Evolutionary conservation across 192 early-diverging fungal species (phyloP), one percentile per base, ranked within the genome.

Genomic region (Podochytrium sp.): DNA sequence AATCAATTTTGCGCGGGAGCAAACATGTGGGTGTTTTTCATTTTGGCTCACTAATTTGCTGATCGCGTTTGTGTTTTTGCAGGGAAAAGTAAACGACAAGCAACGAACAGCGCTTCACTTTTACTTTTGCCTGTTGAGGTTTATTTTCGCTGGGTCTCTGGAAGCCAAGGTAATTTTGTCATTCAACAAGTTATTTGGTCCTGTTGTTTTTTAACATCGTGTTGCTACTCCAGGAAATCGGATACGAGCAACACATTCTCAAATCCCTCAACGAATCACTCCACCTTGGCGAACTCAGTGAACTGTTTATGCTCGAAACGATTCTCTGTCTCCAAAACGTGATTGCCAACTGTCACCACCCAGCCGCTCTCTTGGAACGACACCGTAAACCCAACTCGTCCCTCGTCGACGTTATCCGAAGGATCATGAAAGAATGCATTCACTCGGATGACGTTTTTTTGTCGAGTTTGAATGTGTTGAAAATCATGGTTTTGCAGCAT

Each of bases 301-400:
- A 74, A 1, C 58, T 34, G 14, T 49, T 77, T 16, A 14, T 74
- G 6, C 39, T 72, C 3, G 81, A 82, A 57, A 63, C 56, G 16
- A 58, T 83, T 10, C 38, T 33, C 1, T 78, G 79, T 63, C n/a
- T 83, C 43, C 65, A 69, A 6, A 83, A 83, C 62, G 32, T 77
- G 18, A 27, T 83, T 42, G 63, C 76, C 25, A 70, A 78, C 34
- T 71, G 53, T 57, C 43, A 57, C 34, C n/a, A 35, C 7, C 57
- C 75, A n/a, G 64, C 73, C 37, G n/a, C 65, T 1, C 38, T 61
- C n/a, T 18, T 77, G 56, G 57, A 66, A 20, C 41, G 67, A 10
- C 25, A 25, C 27, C 14, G 5, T 14, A 33, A 20, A 18, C 3
- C 33, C 14, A 41, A 58, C 25, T 20, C 23, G 12, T 41, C 30